Base-by-base conservation (phyloP, 2,329 filamentous ascomycete genomes). In the Raffaelea ambrosiae region DNA sequence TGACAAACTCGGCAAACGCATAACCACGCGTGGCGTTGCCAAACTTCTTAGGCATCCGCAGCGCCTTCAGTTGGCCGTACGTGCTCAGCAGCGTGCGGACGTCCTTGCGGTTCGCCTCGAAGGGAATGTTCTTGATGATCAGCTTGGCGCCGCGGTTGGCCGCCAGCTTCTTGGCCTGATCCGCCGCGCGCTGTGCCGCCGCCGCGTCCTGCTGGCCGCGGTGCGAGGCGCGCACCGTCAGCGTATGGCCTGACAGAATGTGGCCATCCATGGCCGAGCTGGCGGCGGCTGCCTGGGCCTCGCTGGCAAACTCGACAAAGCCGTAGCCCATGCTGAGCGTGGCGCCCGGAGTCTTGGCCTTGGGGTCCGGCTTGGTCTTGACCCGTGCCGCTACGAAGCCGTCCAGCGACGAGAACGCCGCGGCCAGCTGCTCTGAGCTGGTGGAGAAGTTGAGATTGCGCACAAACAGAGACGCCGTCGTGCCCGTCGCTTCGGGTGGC, bases 41-140 rank as follows among this genome's bases (percentile, higher is more conserved):
- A 65, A 95, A 91, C 67, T 96, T 97, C 72, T 95, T 90, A 46
- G 93, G 93, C 60, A 98, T 80, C 54, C 93, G 86, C 52, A 98
- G 88, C 46, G 89, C 91, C 60, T 88, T 85, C 53, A 98, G 79
- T 63, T 95, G 85, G 41, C 93, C 94, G 67, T 96, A 97, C 33
- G 88, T 83, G 52, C 86, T 82, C 63, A 97, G 90, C 39, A 97
- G 74, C 47, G 84, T 74, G 53, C 88, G 81, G 50, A 98, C 77
- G 63, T 98, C 93, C 66, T 94, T 93, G 72, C 95, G 96, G 47
- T 83, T 85, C 43, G 87, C 85, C 70, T 97, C 88, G 71, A 98
- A 98, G 19, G 93, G 91, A 66, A 98, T 71, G 71, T 98, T 98
- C 74, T 97, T 98, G 72, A 98, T 85, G 66, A 97, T 84, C 61